Conservation (phyloP, 1,139 yeast species). For the Pichia sp. region DNA sequence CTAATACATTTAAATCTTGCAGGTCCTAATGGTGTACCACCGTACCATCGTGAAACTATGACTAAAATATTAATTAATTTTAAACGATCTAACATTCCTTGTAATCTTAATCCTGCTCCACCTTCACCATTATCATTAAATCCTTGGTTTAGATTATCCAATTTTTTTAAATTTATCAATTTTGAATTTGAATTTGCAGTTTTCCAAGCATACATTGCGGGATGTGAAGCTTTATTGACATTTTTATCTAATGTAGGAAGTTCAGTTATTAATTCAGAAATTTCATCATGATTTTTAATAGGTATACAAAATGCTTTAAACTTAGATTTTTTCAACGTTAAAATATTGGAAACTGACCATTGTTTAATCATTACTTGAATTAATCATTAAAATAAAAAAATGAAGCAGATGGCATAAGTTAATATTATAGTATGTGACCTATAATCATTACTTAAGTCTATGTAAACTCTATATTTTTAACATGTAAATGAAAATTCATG, state of each 20-base stretch:
- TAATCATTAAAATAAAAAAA: not conserved
- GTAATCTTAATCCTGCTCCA: conserved; percentile 54
- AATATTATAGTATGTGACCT: not conserved
- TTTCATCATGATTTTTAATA: conserved; percentile 34
- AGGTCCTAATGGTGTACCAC: conserved; percentile 61
- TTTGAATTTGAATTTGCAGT: conserved; percentile 30
- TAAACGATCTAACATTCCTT: conserved; percentile 43
- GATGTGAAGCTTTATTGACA: conserved; percentile 52
- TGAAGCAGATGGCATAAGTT: not conserved
- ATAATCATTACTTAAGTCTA: too few species aligned
- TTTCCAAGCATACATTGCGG: conserved; percentile 65
- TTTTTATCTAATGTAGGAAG: conserved; percentile 38
- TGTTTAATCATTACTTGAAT: not conserved
- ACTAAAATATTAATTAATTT: conserved; percentile 48
- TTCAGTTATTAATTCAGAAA: conserved; percentile 34
- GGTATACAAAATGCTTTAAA: conserved; percentile 54
- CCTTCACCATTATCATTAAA: conserved; percentile 58
- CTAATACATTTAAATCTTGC: conserved; percentile 59
- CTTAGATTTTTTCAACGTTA: conserved; percentile 46
- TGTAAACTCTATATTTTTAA: too few species aligned
- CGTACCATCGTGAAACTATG: conserved; percentile 69
- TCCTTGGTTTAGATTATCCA: conserved; percentile 43
- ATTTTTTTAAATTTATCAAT: conserved; percentile 12
- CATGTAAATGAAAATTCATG: too few species aligned
- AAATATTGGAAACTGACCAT: conserved; percentile 34